Percentiles rank a stretch among this genome's conserved stretches.
phyloP scores from a whole-genome alignment of 2,329 filamentous ascomycete species.

The Neocatenulostroma microsporum region DNA sequence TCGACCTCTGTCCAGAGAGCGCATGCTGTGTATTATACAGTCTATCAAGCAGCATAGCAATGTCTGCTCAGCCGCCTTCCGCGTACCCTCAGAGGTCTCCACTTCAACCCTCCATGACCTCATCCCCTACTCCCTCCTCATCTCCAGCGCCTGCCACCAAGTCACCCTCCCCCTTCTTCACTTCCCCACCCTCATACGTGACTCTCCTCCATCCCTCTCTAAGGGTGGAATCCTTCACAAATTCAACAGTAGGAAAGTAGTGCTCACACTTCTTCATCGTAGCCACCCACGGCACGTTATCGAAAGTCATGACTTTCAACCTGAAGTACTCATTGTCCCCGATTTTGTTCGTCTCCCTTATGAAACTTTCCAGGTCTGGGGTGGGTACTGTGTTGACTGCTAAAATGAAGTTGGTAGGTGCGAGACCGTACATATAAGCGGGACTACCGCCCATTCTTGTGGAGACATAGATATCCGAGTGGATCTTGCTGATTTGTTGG shows the following conservation, averaged over 20 bases:
- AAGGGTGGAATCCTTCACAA: slow-evolving; percentile 48
- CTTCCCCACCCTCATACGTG: slow-evolving; percentile 45
- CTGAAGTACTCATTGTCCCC: slow-evolving; percentile 98
- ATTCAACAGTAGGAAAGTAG: slow-evolving; percentile 67
- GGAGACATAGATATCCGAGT: slow-evolving; percentile 93
- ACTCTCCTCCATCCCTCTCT: slow-evolving; percentile 52
- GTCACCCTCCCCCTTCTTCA: slow-evolving; percentile 28
- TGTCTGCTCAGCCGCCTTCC: no score
- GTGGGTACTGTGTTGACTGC: slow-evolving; percentile 87
- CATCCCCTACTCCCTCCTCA: slow-evolving; percentile 7
- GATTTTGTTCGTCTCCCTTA: slow-evolving; percentile 75
- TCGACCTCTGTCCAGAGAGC: no score
- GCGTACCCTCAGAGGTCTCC: no score
- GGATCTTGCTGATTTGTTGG: slow-evolving; percentile 93
- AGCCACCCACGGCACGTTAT: slow-evolving; percentile 97
- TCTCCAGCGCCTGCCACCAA: slow-evolving; percentile 8
- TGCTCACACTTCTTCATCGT: slow-evolving; percentile 99
- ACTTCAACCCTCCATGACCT: slow-evolving; percentile 5
- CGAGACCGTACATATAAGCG: slow-evolving; percentile 81
- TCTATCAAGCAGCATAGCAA: no score
- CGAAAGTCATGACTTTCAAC: slow-evolving; percentile 93
- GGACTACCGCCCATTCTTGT: slow-evolving; percentile 76
- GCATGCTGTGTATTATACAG: no score
- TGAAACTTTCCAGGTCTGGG: slow-evolving; percentile 70
- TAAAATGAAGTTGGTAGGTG: slow-evolving; percentile 95